A percentile compares a stretch with the other conserved stretches of the same genome.
Conservation (phyloP, 2,329 filamentous ascomycete genomes). For the Chrysoporthe deuterocubensis region DNA sequence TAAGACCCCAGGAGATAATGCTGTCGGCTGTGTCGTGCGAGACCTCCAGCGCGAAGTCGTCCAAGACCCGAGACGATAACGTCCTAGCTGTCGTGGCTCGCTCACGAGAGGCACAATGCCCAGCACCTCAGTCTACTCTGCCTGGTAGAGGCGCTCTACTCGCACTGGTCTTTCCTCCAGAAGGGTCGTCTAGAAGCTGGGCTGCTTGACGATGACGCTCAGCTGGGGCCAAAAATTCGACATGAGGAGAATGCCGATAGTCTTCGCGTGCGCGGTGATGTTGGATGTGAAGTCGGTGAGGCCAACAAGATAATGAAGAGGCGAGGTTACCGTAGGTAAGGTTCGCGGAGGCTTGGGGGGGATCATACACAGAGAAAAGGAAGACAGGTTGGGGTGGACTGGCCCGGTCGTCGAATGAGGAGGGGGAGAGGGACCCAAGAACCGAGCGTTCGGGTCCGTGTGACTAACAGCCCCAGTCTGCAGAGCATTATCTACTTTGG, state of each 20-base stretch:
- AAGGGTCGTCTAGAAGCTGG: background rate
- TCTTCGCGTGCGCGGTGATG: background rate
- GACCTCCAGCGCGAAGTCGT: background rate
- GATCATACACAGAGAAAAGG: background rate
- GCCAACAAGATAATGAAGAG: slow-evolving; percentile 1
- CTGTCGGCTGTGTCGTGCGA: background rate
- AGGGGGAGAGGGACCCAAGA: slow-evolving; percentile 1
- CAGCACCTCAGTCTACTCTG: background rate
- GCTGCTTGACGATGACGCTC: background rate
- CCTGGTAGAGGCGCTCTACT: background rate
- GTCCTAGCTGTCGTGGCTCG: background rate
- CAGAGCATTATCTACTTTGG: background rate
- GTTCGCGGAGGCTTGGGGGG: background rate
- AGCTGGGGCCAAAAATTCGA: background rate
- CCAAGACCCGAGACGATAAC: background rate
- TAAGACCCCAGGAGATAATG: background rate
- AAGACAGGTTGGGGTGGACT: background rate
- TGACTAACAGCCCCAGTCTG: slow-evolving; percentile 8
- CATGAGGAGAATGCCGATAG: no score
- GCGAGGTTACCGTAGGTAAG: background rate
- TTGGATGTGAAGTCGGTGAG: background rate
- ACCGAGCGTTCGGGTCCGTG: slow-evolving; percentile 18
- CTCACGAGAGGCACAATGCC: background rate
- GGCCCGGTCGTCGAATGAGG: slow-evolving; percentile 7
- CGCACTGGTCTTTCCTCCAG: background rate